Evolutionary conservation across 352 stramenopile species (phyloP).

Genomic region (Phytophthora melonis): DNA sequence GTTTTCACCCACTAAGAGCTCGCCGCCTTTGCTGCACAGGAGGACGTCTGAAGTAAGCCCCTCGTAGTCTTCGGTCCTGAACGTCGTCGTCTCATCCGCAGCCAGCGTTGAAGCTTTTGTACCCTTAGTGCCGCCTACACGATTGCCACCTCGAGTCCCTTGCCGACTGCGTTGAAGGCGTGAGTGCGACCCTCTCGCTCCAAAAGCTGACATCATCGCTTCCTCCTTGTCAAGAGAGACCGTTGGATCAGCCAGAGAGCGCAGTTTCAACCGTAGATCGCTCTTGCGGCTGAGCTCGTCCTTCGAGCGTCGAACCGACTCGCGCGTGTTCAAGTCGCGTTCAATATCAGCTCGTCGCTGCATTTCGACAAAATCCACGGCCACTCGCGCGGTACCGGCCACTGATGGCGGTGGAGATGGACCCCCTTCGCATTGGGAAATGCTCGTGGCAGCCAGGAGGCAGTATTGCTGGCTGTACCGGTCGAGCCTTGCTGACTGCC

Average conservation of each 20-base stretch:
- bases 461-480: constrained; percentile 23
- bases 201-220: constrained; percentile 20
- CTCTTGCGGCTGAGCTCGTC: constrained; percentile 49
- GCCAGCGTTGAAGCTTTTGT: neutral
- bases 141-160: constrained; percentile 22
- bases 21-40: constrained; percentile 45
- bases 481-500: constrained; percentile 23
- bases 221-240: constrained; percentile 65
- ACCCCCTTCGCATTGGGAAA: neutral
- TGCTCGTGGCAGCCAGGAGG: constrained; percentile 10
- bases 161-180: constrained; percentile 20
- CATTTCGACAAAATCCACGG: constrained; percentile 48
- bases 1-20: constrained; percentile 65
- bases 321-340: constrained; percentile 54
- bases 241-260: constrained; percentile 57
- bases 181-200: constrained; percentile 17
- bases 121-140: neutral
- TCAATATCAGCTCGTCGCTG: constrained; percentile 55
- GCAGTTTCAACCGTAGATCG: constrained; percentile 54
- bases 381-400: constrained; percentile 23
- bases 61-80: constrained; percentile 65
- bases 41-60: constrained; percentile 57
- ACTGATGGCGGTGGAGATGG: constrained; percentile 16
- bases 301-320: constrained; percentile 42
- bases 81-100: constrained; percentile 42